Evolutionary conservation across 176 grass and related monocot species (phyloP), one percentile per base, ranked within the genome.

Genomic region (Themeda triandra): DNA sequence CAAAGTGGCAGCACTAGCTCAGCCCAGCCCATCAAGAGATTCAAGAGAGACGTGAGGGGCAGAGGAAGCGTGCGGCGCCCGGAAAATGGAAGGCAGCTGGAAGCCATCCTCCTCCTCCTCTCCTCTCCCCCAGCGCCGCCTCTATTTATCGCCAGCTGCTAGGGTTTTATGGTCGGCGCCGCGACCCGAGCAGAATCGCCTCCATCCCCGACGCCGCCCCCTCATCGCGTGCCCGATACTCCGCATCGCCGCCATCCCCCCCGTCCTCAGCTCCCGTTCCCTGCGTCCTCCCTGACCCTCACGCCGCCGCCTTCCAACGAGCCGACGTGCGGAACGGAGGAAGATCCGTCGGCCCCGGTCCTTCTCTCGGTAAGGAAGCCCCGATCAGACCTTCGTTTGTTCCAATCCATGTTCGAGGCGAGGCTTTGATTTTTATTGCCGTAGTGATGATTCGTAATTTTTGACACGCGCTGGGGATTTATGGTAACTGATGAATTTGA

Each of bases 41-140:
- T n/a, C n/a, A n/a, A 37, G 63, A 49, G 13, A 54, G 46, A 75
- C 46, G 46, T 33, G 46, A 54, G 17, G 18, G 42, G 4, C 31
- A 19, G 62, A 67, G 36, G 82, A 84, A 54, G n/a, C 82, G 82
- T 84, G 82, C 6, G 10, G 82, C 44, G 49, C 42, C 71, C 42
- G 82, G 19, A 27, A 76, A n/a, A 24, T n/a, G 27, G 27, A 46
- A 39, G 36, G 41, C 10, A 44, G 41, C 41, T 44, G 41, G 41
- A 44, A 80, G 29, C 8, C 29, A 32, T 33, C 62, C 40, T 58
- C 9, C 59, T 7, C 40, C 8, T 45, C 59, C 29, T n/a, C n/a
- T n/a, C n/a, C n/a, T n/a, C 24, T 48, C 49, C 62, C 39, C 5
- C 41, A 46, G 28, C 44, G 51, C 64, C 64, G 18, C 58, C 31